Base-by-base conservation (phyloP, 2,329 filamentous ascomycete genomes). In the Sclerotinia borealis region DNA sequence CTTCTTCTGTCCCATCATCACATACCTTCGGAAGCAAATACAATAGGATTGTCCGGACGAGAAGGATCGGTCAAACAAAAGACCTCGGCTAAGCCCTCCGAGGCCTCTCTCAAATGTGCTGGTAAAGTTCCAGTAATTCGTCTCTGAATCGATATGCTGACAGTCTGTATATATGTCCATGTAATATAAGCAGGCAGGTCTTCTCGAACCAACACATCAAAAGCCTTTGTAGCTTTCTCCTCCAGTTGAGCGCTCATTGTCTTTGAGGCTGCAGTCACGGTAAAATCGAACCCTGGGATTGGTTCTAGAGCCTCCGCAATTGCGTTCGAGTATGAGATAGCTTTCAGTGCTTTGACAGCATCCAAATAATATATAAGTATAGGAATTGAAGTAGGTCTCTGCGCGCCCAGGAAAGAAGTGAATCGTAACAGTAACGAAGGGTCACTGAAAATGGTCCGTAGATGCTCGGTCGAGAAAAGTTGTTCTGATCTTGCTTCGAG, bases 11-110 rank as follows among this genome's bases (percentile, higher is more conserved):
- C 15, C 1, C 15, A 55, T 31, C 2, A 13, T 19, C 9, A 70
- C 73, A 66, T 72, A 89, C 87, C 87, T 80, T 91, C 86, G 4
- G 88, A 91, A 8, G 88, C 87, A 74, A 92, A 91, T 2, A 92
- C 84, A 65, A 92, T 90, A 0, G 89, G 90, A 71, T 92, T 91
- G 66, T 91, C 90, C 2, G 82, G 79, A 63, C 88, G 79, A 1
- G 87, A 89, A 10, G 90, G 88, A 72, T 93, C 90, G 0, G 88
- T 90, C 61, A 92, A 74, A 72, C 89, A 92, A 69, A 92, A 92
- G 0, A 91, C 88, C 72, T 92, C 89, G 0, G 88, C 89, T 64
- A 92, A 74, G 0, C 88, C 89, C 73, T 92, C 88, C 0, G 87
- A 89, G n/a, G 88, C 82, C 50, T 89, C 85, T 49, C 83, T 80